Conservation (phyloP, 805 yeast genomes). For the Gaillardinia entomophila region DNA sequence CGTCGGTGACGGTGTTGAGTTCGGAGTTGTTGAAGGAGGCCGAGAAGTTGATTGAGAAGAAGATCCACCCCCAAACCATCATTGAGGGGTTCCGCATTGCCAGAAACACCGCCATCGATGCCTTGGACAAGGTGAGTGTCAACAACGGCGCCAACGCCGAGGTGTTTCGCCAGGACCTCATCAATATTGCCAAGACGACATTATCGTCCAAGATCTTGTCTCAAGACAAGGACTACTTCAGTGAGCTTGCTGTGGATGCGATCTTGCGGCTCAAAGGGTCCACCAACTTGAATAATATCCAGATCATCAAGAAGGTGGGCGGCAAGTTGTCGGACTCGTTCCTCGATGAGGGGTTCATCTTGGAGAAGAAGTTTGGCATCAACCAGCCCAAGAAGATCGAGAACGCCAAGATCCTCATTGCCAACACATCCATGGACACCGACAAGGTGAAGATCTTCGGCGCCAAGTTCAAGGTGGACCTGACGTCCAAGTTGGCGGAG, state of each 20-base stretch:
- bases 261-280: slow-evolving; percentile 81
- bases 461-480: slow-evolving; percentile 94
- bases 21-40: slow-evolving; percentile 94
- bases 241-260: slow-evolving; percentile 91
- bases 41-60: slow-evolving; percentile 83
- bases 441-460: slow-evolving; percentile 97
- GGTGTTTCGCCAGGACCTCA: slow-evolving; percentile 66
- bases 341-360: slow-evolving; percentile 91
- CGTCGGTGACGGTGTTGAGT: slow-evolving; percentile 87
- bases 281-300: slow-evolving; percentile 86
- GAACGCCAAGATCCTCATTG: slow-evolving; percentile 83
- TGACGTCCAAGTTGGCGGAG: slow-evolving; percentile 90
- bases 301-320: slow-evolving; percentile 88
- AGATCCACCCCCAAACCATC: slow-evolving; percentile 96
- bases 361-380: slow-evolving; percentile 89
- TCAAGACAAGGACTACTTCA: slow-evolving; percentile 89
- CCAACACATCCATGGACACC: slow-evolving; percentile 94
- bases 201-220: slow-evolving; percentile 87
- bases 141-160: slow-evolving; percentile 59
- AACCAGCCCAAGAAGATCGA: slow-evolving; percentile 83
- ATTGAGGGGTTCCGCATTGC: slow-evolving; percentile 95
- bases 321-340: slow-evolving; percentile 89
- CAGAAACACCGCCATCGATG: slow-evolving; percentile 70
- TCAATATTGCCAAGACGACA: slow-evolving; percentile 89
- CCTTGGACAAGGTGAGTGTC: slow-evolving; percentile 72